Evolutionary conservation across 192 early-diverging fungal species (phyloP).

Genomic region (Powellomyces hirtus): DNA sequence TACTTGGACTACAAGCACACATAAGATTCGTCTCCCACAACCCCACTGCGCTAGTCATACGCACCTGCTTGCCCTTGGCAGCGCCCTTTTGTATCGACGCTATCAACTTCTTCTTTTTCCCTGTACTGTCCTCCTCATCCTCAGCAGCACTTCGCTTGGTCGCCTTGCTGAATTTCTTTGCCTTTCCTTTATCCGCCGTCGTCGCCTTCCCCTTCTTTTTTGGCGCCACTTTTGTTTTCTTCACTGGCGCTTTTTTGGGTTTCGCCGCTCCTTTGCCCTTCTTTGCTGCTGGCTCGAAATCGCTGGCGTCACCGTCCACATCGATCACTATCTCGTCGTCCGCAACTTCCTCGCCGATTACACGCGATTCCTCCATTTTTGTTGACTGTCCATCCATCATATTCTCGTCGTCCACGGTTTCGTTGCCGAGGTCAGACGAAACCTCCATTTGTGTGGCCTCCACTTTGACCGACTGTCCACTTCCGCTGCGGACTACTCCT

Average conservation of each 20-base stretch:
- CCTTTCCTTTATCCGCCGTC: background rate
- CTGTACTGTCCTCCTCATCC: background rate
- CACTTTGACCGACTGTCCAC: no score
- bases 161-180: background rate
- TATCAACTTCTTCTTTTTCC: background rate
- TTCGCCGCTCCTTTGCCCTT: background rate
- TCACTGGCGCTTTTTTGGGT: background rate
- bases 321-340: background rate
- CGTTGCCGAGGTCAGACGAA: no score
- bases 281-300: background rate
- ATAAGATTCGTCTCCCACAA: background rate
- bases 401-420: no score
- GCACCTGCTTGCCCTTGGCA: background rate
- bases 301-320: background rate
- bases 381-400: no score
- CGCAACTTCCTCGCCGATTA: no score
- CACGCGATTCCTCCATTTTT: no score
- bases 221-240: background rate
- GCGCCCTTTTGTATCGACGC: background rate
- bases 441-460: no score
- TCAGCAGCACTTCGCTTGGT: background rate
- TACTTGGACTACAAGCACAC: background rate
- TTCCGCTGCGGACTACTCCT: no score
- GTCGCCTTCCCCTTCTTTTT: background rate
- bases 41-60: background rate